phyloP scores from a whole-genome alignment of 2,329 filamentous ascomycete genomes.

The Fusarium palustre region DNA sequence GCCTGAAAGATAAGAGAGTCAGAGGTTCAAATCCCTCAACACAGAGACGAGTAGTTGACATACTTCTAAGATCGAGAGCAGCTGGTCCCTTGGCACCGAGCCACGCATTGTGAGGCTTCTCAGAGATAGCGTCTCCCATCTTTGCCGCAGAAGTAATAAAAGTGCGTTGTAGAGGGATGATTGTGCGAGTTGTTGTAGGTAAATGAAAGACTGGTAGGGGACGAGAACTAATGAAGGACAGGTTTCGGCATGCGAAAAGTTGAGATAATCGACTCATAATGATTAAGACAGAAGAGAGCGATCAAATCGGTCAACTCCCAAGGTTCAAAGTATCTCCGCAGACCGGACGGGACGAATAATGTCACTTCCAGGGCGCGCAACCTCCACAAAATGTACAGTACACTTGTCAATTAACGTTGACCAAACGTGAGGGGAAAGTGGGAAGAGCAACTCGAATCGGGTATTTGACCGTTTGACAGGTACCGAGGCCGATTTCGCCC shows the following conservation, averaged over 20 bases:
- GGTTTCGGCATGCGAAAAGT: constrained; percentile 13
- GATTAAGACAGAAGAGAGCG: background rate
- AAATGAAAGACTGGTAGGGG: background rate
- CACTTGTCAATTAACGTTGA: background rate
- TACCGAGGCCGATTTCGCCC: constrained; percentile 32
- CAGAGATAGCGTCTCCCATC: constrained; percentile 33
- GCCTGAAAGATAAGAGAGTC: constrained; percentile 45
- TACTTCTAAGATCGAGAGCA: constrained; percentile 57
- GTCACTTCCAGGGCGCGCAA: constrained; percentile 1
- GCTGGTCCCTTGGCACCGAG: constrained; percentile 54
- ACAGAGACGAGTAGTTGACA: constrained; percentile 6
- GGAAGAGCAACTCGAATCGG: background rate
- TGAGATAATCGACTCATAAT: constrained; percentile 23
- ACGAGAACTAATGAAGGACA: background rate
- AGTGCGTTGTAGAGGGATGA: constrained; percentile 1
- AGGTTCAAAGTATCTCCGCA: constrained; percentile 17
- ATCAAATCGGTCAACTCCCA: background rate
- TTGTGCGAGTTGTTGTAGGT: background rate
- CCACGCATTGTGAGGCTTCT: constrained; percentile 50
- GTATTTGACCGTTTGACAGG: constrained; percentile 8
- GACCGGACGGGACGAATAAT: constrained; percentile 13
- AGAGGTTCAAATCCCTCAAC: constrained; percentile 33
- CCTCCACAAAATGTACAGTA: constrained; percentile 22
- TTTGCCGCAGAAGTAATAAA: constrained; percentile 26
- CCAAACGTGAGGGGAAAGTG: constrained; percentile 29